These are phyloP conservation scores for Trichosporon sp. DNA, from an alignment of 1,284 basidiomycete species.

Conservation along the genomic window DNA sequence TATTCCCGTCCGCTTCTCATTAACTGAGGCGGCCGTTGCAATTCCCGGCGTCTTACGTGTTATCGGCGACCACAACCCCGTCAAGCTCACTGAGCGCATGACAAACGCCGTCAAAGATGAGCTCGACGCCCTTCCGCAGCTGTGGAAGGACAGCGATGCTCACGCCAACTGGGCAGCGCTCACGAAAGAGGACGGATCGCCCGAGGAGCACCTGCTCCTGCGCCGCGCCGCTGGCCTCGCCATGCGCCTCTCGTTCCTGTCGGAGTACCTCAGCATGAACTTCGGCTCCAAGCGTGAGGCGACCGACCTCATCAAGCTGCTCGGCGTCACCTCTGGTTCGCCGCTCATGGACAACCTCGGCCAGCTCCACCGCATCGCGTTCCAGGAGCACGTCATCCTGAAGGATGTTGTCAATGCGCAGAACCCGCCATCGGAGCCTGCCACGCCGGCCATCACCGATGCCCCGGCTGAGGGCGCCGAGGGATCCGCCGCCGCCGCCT, in stretches of 20 bases:
- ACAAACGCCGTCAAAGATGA: conserved; percentile 66
- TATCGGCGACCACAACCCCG: conserved; percentile 78
- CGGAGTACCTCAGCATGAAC: conserved; percentile 66
- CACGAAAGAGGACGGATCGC: conserved; percentile 13
- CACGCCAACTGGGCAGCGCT: conserved; percentile 54
- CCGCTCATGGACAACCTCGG: conserved; percentile 72
- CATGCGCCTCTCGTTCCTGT: conserved; percentile 52
- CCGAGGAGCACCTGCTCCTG: conserved; percentile 9
- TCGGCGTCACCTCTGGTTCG: conserved; percentile 61
- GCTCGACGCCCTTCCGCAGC: conserved; percentile 62
- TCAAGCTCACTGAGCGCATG: conserved; percentile 67
- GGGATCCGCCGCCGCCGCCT: not conserved
- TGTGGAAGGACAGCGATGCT: conserved; percentile 60
- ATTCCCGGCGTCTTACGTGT: conserved; percentile 81
- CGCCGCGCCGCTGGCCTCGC: conserved; percentile 52
- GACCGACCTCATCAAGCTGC: conserved; percentile 65
- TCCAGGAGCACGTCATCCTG: conserved; percentile 51
- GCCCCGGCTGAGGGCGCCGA: not conserved
- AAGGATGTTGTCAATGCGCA: conserved; percentile 52
- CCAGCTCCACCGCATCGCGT: conserved; percentile 73
- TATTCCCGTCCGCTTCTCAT: conserved; percentile 82
- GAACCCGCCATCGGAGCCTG: conserved; percentile 14
- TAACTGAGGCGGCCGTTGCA: conserved; percentile 70
- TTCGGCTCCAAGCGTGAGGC: conserved; percentile 55
- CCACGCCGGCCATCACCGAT: not conserved